A percentile compares a stretch with the other conserved stretches of the same genome.
Evolutionary conservation across 139 green algal species (phyloP).

Genomic region (Trebouxia sp.): DNA sequence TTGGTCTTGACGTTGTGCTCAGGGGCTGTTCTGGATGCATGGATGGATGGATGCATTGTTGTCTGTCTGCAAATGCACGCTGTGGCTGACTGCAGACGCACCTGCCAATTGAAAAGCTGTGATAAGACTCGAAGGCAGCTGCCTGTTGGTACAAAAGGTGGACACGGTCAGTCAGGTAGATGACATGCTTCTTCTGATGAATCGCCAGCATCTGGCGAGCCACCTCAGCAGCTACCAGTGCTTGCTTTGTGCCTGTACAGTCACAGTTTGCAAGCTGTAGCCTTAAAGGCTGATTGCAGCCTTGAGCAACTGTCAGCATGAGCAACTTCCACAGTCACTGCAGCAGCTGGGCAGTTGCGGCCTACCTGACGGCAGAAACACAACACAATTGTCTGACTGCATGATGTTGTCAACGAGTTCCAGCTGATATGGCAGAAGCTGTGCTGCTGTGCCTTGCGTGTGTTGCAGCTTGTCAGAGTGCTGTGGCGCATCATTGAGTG

Average conservation of each 20-base stretch:
- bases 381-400: not conserved
- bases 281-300: too few species aligned
- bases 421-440: not conserved
- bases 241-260: slow-evolving; percentile 1
- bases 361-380: not conserved
- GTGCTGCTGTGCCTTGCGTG: not conserved
- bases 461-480: too few species aligned
- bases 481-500: too few species aligned
- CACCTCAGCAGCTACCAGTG: not conserved
- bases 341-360: too few species aligned
- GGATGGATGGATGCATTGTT: too few species aligned
- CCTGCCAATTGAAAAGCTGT: not conserved
- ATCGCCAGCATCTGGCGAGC: not conserved
- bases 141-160: slow-evolving; percentile 13
- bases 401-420: not conserved
- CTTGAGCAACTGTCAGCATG: too few species aligned
- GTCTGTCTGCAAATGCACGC: too few species aligned
- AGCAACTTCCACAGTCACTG: too few species aligned
- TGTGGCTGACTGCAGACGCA: too few species aligned
- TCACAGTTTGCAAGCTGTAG: too few species aligned
- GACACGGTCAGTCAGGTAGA: slow-evolving; percentile 12
- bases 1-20: too few species aligned
- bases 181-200: slow-evolving; percentile 8
- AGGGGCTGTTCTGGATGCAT: too few species aligned
- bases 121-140: not conserved